phyloP scores from a whole-genome alignment of 805 yeast genomes.

The Hanseniaspora nectarophila region DNA sequence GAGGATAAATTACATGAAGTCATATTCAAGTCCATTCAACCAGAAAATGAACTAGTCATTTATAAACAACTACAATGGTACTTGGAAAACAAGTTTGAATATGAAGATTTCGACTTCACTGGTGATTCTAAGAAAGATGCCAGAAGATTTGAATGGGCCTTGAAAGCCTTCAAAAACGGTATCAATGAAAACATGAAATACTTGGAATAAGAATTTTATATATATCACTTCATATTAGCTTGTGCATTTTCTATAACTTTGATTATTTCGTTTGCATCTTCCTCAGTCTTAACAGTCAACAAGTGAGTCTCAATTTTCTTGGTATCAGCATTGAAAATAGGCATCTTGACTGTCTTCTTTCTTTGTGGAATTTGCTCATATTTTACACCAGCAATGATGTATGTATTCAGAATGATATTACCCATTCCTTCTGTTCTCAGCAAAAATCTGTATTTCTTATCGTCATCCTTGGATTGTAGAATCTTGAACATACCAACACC shows the following conservation, averaged over 20 bases:
- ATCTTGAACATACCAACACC: slow-evolving; percentile 81
- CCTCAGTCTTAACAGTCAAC: slow-evolving; percentile 51
- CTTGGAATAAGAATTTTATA: slow-evolving; percentile 2
- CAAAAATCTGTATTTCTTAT: slow-evolving; percentile 51
- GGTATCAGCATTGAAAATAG: slow-evolving; percentile 41
- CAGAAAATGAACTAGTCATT: slow-evolving; percentile 23
- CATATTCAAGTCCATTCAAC: slow-evolving; percentile 19
- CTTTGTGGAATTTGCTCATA: slow-evolving; percentile 46
- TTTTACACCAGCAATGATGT: slow-evolving; percentile 43
- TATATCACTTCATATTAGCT: slow-evolving; percentile 22
- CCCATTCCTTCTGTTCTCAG: slow-evolving; percentile 84
- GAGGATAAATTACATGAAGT: slow-evolving; percentile 24
- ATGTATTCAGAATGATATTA: slow-evolving; percentile 59
- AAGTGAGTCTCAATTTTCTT: slow-evolving; percentile 57
- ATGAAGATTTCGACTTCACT: slow-evolving; percentile 18
- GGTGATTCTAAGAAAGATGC: slow-evolving; percentile 20
- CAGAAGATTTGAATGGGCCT: slow-evolving; percentile 28
- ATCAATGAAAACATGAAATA: slow-evolving; percentile 16
- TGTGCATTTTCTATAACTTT: slow-evolving; percentile 20
- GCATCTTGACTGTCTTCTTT: slow-evolving; percentile 52
- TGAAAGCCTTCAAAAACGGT: slow-evolving; percentile 7
- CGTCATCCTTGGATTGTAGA: slow-evolving; percentile 46
- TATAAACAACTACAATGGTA: slow-evolving; percentile 29
- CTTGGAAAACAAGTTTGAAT: slow-evolving; percentile 22
- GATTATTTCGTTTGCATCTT: slow-evolving; percentile 28